Evolutionary conservation across 305 asterid species (phyloP), one percentile per base, ranked within the genome.

Genomic region (Ajuga reptans): DNA sequence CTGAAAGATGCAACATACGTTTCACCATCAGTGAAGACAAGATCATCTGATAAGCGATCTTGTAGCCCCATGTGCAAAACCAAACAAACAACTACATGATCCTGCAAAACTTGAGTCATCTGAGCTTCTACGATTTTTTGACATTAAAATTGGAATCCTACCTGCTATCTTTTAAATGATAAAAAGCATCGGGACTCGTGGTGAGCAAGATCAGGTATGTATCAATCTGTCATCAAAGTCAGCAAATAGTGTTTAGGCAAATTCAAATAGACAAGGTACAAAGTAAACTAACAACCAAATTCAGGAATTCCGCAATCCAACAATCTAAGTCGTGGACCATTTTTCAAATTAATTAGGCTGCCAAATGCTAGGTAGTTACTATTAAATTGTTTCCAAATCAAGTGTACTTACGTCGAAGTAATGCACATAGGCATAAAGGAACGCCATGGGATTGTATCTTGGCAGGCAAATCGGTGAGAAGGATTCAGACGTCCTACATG

Each of bases 381-480:
- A 69, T 69, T 61, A 60, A 67, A 27, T 17, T 52, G 31, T 43
- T 27, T 65, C 53, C 71, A 55, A 37, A 45, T 9, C 21, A 39
- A 49, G 60, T 47, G 12, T 39, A 79, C 98, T 91, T 84, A 94
- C 99, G 76, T 94, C 99, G 78, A 94, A 82, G 77, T 86, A 94
- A 83, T 94, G 99, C 80, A 94, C 99, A 76, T 94, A 94, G 49
- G 97, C 96, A 85, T 91, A 85, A 7, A 91, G 91, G 81, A 91
- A 91, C 10, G 96, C 90, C 98, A 89, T 87, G 80, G 98, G 83
- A 73, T 91, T 94, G 80, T 89, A 94, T 91, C 96, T 85, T 43
- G 99, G 99, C 65, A 94, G 83, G 89, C 99, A 94, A 79, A 94
- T 89, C 59, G 99, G 99, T 36, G 98, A 87, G 90, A 91, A 94